Percentiles rank a stretch among this genome's conserved stretches.
Evolutionary conservation across 108 stramenopile genomes (phyloP).

Genomic region (Halocafeteria seosinensis): DNA sequence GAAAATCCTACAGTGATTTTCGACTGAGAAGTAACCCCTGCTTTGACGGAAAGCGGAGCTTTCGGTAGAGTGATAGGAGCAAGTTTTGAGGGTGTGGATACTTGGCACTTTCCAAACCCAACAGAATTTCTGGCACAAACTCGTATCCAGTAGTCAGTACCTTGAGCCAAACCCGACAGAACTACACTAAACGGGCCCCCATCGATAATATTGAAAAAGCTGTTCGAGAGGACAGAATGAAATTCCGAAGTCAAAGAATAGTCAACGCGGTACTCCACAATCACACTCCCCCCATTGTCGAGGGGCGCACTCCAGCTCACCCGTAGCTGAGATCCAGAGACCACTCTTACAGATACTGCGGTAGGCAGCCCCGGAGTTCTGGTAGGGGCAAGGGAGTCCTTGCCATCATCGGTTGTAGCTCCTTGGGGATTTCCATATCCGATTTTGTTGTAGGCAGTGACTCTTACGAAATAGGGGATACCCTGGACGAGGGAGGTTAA

Average conservation of each 20-base stretch:
- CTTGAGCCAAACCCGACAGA: slow-evolving; percentile 42
- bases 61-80: slow-evolving; percentile 50
- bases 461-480: slow-evolving; percentile 42
- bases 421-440: slow-evolving; percentile 30
- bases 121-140: slow-evolving; percentile 52
- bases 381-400: slow-evolving; percentile 31
- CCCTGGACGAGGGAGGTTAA: slow-evolving; percentile 45
- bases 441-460: slow-evolving; percentile 48
- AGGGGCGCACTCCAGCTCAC: slow-evolving; percentile 49
- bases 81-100: slow-evolving; percentile 41
- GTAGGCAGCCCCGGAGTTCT: slow-evolving; percentile 53
- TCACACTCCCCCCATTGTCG: slow-evolving; percentile 56
- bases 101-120: slow-evolving; percentile 48
- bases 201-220: slow-evolving; percentile 37
- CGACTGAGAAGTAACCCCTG: slow-evolving; percentile 48
- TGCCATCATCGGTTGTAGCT: background rate
- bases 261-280: slow-evolving; percentile 52
- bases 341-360: slow-evolving; percentile 42
- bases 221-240: slow-evolving; percentile 11
- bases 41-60: slow-evolving; percentile 43
- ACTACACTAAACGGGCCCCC: slow-evolving; percentile 57
- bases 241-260: slow-evolving; percentile 43
- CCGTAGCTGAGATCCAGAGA: slow-evolving; percentile 45
- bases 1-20: slow-evolving; percentile 55
- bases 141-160: slow-evolving; percentile 49